Evolutionary conservation across 352 stramenopile species (phyloP).

Genomic region (Pythium volutum): DNA sequence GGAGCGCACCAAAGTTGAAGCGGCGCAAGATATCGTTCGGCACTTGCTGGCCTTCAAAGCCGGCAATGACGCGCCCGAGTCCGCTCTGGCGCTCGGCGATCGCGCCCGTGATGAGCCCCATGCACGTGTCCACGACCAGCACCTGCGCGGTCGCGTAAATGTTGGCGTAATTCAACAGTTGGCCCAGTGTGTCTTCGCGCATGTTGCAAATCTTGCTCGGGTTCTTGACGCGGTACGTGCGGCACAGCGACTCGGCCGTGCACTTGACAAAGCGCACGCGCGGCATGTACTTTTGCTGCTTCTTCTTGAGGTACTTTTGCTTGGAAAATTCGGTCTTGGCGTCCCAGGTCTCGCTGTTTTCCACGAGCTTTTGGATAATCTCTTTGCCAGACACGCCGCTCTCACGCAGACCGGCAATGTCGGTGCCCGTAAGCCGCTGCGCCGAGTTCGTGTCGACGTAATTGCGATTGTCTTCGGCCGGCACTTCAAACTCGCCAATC

Average conservation of each 20-base stretch:
- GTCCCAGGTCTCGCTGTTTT: constrained; percentile 94
- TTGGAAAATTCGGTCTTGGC: constrained; percentile 95
- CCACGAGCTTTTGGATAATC: constrained; percentile 92
- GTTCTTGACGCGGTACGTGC: constrained; percentile 89
- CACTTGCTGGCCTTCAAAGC: constrained; percentile 72
- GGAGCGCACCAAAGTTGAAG: constrained; percentile 81
- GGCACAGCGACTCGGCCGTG: constrained; percentile 87
- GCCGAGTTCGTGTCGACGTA: constrained; percentile 86
- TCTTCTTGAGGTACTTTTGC: constrained; percentile 96
- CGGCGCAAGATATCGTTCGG: constrained; percentile 75
- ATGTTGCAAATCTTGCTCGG: constrained; percentile 89
- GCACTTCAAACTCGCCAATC: constrained; percentile 75
- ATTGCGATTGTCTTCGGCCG: constrained; percentile 71
- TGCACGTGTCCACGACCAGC: constrained; percentile 91
- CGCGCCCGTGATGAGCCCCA: constrained; percentile 89
- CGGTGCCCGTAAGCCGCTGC: constrained; percentile 66
- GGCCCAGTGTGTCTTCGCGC: constrained; percentile 90
- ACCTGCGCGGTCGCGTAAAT: constrained; percentile 87
- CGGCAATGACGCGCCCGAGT: constrained; percentile 64
- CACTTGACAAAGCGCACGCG: constrained; percentile 82
- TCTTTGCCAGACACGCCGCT: constrained; percentile 69
- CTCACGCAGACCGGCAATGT: constrained; percentile 69
- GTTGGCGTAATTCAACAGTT: constrained; percentile 93
- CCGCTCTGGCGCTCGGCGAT: constrained; percentile 83
- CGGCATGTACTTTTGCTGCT: constrained; percentile 93